A percentile compares a stretch with the other conserved stretches of the same genome.
Evolutionary conservation across 2,329 filamentous ascomycete genomes (phyloP).

Genomic region (Lecanoromycetidae sp.): DNA sequence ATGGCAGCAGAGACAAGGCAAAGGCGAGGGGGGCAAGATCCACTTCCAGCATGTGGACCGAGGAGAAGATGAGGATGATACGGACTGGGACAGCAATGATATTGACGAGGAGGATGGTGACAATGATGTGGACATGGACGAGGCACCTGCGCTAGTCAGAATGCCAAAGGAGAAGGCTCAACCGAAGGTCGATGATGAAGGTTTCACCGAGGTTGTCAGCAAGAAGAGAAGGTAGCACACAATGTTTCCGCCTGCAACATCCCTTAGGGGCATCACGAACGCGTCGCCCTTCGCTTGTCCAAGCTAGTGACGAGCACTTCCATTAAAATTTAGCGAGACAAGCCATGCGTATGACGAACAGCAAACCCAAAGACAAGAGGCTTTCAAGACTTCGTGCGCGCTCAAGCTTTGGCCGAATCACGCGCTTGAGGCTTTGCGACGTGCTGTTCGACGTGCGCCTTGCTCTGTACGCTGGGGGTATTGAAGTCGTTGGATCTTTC

Average conservation of each 20-base stretch:
- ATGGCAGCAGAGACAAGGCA: conserved; percentile 51
- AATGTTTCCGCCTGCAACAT: neutral
- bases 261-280: no score
- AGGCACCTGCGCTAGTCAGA: conserved; percentile 51
- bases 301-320: no score
- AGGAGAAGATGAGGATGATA: conserved; percentile 39
- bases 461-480: no score
- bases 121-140: conserved; percentile 51
- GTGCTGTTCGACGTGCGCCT: no score
- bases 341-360: no score
- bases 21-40: conserved; percentile 39
- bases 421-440: no score
- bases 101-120: conserved; percentile 44
- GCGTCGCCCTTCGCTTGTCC: no score
- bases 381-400: no score
- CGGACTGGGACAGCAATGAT: conserved; percentile 39
- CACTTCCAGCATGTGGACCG: conserved; percentile 46
- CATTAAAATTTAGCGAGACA: no score
- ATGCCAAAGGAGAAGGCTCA: conserved; percentile 50
- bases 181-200: conserved; percentile 68
- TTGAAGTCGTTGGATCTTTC: no score
- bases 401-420: no score
- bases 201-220: conserved; percentile 56
- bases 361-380: no score
- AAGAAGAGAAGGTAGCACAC: conserved; percentile 13